Base-by-base conservation (phyloP, 2,329 filamentous ascomycete genomes). In the Stylonectria norvegica region DNA sequence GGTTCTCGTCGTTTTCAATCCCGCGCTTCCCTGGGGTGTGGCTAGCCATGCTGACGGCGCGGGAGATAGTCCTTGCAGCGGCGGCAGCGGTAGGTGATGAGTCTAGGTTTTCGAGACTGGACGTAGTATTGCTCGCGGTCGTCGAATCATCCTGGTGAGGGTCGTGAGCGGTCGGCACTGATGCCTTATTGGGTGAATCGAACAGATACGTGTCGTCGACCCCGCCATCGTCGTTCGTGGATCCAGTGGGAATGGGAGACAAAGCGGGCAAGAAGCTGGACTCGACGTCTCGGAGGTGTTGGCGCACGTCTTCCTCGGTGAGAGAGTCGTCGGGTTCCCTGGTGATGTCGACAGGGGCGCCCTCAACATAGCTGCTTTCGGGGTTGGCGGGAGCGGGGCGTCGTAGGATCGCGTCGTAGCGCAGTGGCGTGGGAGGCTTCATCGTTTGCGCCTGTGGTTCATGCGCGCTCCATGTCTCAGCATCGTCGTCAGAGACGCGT, bases 271-370 rank as follows among this genome's bases (percentile, higher is more conserved):
- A 58, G 54, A 84, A 84, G 63, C 80, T 84, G 22, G 80, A 83
- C 56, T 85, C 81, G 47, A 83, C 72, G 53, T 84, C 80, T 51
- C 76, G 71, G 15, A 84, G 60, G 55, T 83, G 78, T 40, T 73
- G 71, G 46, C 72, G 68, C 15, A 81, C 69, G 30, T 70, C 70
- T 33, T 72, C 69, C 49, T 79, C 76, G 30, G 71, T 72, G 29
- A 77, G 58, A 4, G 74, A 75, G 39, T 79, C 73, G 38, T 71
- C 64, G 8, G 53, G 45, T 12, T 36, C 50, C 11, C 49, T 47
- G 19, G 58, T 65, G 16, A 59, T 49, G 35, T 69, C 65, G 38
- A 66, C 54, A 17, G 62, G 61, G 5, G 61, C 60, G 19, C 63
- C 60, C 30, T 73, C 70, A 28, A 72, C 50, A 44, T 67, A 69